Evolutionary conservation across 1,284 basidiomycete species (phyloP).

Genomic region (Thelephora terrestris): DNA sequence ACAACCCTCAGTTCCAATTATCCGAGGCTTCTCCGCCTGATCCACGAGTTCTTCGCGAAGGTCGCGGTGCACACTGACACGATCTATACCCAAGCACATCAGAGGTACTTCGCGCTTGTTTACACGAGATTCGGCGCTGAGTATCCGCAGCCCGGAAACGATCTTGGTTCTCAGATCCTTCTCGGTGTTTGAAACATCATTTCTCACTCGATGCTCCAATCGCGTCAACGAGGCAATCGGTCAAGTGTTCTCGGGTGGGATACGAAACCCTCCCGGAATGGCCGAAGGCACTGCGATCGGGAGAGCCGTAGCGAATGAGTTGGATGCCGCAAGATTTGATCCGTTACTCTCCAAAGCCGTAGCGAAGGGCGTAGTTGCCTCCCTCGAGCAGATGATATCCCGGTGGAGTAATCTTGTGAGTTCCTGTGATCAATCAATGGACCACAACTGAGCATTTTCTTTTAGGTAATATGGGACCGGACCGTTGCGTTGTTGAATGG

Average conservation of each 20-base stretch:
- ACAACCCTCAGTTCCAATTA: slow-evolving; percentile 82
- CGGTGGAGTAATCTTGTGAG: slow-evolving; percentile 62
- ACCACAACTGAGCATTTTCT: slow-evolving; percentile 1
- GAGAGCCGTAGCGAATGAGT: slow-evolving; percentile 75
- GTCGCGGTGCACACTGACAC: slow-evolving; percentile 94
- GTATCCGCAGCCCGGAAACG: slow-evolving; percentile 68
- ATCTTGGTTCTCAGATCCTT: slow-evolving; percentile 78
- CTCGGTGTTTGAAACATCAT: slow-evolving; percentile 72
- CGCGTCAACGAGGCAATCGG: slow-evolving; percentile 74
- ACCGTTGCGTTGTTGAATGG: slow-evolving; percentile 68
- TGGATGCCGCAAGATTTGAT: slow-evolving; percentile 90
- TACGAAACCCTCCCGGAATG: slow-evolving; percentile 59
- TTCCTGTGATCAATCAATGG: slow-evolving; percentile 5
- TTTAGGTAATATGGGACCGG: slow-evolving; percentile 67
- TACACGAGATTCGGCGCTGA: neutral
- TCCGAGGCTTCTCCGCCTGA: slow-evolving; percentile 76
- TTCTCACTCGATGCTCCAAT: slow-evolving; percentile 75
- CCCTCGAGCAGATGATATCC: slow-evolving; percentile 55
- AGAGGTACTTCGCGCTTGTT: slow-evolving; percentile 50
- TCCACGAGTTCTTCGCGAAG: slow-evolving; percentile 94
- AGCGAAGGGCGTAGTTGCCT: slow-evolving; percentile 59
- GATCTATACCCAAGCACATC: slow-evolving; percentile 69
- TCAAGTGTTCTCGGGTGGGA: slow-evolving; percentile 60
- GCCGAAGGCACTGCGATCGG: slow-evolving; percentile 71
- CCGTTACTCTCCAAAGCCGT: slow-evolving; percentile 75